Evolutionary conservation across 2,329 filamentous ascomycete species (phyloP).

Genomic region (Hymenoscyphus repandus): DNA sequence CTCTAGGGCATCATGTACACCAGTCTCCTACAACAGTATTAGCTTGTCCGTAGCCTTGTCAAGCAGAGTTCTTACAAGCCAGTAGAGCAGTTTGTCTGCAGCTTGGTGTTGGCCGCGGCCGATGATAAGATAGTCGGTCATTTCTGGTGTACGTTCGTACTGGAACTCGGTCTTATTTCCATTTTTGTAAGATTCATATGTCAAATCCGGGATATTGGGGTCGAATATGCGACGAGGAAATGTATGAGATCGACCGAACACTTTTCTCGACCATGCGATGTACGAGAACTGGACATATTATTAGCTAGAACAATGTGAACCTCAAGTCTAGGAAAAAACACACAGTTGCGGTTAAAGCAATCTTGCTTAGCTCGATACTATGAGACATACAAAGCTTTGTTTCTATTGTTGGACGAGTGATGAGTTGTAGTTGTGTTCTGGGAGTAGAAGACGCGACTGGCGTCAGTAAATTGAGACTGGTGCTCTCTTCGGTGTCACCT

Average conservation of each 20-base stretch:
- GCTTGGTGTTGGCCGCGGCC: constrained; percentile 12
- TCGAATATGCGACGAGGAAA: constrained; percentile 14
- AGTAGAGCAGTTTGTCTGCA: constrained; percentile 24
- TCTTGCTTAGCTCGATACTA: constrained; percentile 16
- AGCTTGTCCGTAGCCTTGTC: not conserved
- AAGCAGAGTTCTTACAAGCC: constrained; percentile 18
- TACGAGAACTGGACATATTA: not conserved
- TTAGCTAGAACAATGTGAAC: constrained; percentile 2
- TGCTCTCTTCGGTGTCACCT: not conserved
- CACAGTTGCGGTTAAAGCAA: constrained; percentile 14
- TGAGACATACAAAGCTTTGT: constrained; percentile 7
- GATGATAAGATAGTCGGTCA: constrained; percentile 15
- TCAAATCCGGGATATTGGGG: constrained; percentile 16
- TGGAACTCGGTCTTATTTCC: constrained; percentile 1
- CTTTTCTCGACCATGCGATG: not conserved
- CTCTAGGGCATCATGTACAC: not conserved
- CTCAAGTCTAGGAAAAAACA: constrained; percentile 6
- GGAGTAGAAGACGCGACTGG: not conserved
- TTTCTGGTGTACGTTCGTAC: constrained; percentile 8
- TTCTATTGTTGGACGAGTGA: constrained; percentile 1
- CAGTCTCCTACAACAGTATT: not conserved
- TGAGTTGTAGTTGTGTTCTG: not conserved
- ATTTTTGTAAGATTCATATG: constrained; percentile 19
- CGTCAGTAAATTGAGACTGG: not conserved
- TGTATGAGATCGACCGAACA: not conserved